A percentile compares a stretch with the other conserved stretches of the same genome.
phyloP scores from a whole-genome alignment of 768 basidiomycete species.

The Crepidotus variabilis region DNA sequence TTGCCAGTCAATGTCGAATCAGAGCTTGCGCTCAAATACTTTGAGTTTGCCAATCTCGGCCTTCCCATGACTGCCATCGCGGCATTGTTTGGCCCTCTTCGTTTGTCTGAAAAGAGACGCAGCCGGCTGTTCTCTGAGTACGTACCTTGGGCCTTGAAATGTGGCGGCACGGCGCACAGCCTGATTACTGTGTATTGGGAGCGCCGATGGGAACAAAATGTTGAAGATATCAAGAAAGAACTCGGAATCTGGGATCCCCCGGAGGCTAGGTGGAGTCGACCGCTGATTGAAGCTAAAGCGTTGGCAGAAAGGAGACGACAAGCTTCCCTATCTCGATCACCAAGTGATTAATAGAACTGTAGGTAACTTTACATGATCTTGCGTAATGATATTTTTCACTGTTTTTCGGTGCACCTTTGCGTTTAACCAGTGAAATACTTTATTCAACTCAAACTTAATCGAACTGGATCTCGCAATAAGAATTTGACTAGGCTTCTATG shows the following conservation, averaged over 20 bases:
- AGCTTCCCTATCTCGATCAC: background rate
- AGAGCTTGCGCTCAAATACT: constrained; percentile 91
- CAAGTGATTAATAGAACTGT: constrained; percentile 7
- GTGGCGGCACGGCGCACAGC: constrained; percentile 69
- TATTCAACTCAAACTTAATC: too few relatives aligned
- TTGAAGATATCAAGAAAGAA: constrained; percentile 81
- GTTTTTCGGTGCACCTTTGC: background rate
- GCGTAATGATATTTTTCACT: background rate
- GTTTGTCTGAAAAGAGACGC: constrained; percentile 56
- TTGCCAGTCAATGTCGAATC: constrained; percentile 88
- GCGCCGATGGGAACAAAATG: constrained; percentile 81
- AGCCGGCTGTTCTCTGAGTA: constrained; percentile 71
- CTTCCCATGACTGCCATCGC: constrained; percentile 86
- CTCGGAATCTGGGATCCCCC: constrained; percentile 86
- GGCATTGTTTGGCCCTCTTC: constrained; percentile 73
- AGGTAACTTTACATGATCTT: constrained; percentile 11
- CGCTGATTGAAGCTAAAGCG: constrained; percentile 58
- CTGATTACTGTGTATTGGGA: constrained; percentile 96
- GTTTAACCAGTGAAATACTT: too few relatives aligned
- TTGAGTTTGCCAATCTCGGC: constrained; percentile 90
- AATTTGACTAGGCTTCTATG: too few relatives aligned
- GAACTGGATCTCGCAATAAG: too few relatives aligned
- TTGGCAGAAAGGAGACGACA: constrained; percentile 29
- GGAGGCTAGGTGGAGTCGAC: constrained; percentile 62
- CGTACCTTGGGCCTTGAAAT: constrained; percentile 88